Percentiles rank a stretch among this genome's conserved stretches.
These are phyloP conservation scores for Castanea crenata DNA, from an alignment of 306 rosid species.

Conservation along the genomic window DNA sequence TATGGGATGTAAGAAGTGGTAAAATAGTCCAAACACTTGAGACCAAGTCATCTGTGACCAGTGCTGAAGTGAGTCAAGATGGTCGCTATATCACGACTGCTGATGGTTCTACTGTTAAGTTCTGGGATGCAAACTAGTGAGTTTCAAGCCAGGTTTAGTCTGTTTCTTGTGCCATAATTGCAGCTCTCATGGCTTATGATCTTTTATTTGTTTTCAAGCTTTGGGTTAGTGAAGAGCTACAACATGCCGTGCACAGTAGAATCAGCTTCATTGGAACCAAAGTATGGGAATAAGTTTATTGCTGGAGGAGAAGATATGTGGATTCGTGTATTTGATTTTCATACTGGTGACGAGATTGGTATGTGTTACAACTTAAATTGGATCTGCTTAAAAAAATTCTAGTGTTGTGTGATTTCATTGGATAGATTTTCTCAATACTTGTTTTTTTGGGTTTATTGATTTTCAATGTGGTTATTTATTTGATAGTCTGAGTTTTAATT, in stretches of 20 bases:
- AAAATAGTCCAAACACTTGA: slow-evolving; percentile 89
- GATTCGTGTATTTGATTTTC: slow-evolving; percentile 90
- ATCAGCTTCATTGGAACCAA: slow-evolving; percentile 95
- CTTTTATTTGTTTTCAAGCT: slow-evolving; percentile 46
- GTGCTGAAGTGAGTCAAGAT: slow-evolving; percentile 99
- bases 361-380: slow-evolving; percentile 13
- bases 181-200: slow-evolving; percentile 23
- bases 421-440: background rate
- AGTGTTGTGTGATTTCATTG: background rate
- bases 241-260: slow-evolving; percentile 91
- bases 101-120: slow-evolving; percentile 91
- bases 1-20: slow-evolving; percentile 96
- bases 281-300: slow-evolving; percentile 82
- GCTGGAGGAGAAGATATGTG: slow-evolving; percentile 99
- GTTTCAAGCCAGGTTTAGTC: slow-evolving; percentile 24
- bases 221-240: slow-evolving; percentile 91
- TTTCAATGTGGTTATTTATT: background rate
- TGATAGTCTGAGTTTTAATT: background rate
- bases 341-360: slow-evolving; percentile 95
- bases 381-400: background rate
- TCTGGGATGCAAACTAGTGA: slow-evolving; percentile 98
- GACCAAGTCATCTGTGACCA: slow-evolving; percentile 85
- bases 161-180: slow-evolving; percentile 4
- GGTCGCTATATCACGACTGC: slow-evolving; percentile 97
- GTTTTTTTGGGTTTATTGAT: background rate